Base-by-base conservation (phyloP, 768 basidiomycete genomes). In the Phlegmacium glaucopus region DNA sequence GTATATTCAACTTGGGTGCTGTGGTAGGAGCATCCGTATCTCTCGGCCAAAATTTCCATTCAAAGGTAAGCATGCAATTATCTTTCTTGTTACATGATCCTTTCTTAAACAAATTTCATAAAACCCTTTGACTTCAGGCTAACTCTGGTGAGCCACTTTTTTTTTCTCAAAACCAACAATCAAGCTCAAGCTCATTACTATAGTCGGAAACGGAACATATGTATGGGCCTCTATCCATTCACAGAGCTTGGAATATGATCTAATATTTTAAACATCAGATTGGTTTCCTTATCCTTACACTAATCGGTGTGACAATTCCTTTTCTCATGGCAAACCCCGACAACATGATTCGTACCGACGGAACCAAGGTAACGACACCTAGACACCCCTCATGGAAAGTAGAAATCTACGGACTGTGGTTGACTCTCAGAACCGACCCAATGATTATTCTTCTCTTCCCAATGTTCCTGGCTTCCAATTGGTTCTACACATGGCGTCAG, bases 401-500 rank as follows among this genome's bases (percentile, higher is more conserved):
- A 15, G 90, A 92, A 61, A 68, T 92, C 44, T 72, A 74, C 50
- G 83, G 83, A 9, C 76, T 92, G 16, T 89, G 76, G 67, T 54
- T 84, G 39, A 78, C 85, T 2, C 69, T 93, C 37, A 75, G 69
- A 47, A 83, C 77, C 10, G 90, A 92, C 57, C 87, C 86, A 0
- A 71, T 75, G 66, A 80, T 93, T 55, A 50, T 90, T 12, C 67
- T 89, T 4, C 75, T 91, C 15, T 87, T 92, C 71, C 90, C 90
- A 10, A 87, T 91, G 83, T 90, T 91, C 66, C 80, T 90, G 45
- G 80, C 85, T 7, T 85, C 83, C 35, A 90, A 90, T 62, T 90
- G 85, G 78, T 90, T 90, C 67, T 90, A 90, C 60, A 84, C 88
- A 2, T 90, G 86, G 86, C 87, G 86, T 87, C 50, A 59, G 83